Evolutionary conservation across 2,329 filamentous ascomycete genomes (phyloP).

Genomic region (Aspergillus novofumigatus): DNA sequence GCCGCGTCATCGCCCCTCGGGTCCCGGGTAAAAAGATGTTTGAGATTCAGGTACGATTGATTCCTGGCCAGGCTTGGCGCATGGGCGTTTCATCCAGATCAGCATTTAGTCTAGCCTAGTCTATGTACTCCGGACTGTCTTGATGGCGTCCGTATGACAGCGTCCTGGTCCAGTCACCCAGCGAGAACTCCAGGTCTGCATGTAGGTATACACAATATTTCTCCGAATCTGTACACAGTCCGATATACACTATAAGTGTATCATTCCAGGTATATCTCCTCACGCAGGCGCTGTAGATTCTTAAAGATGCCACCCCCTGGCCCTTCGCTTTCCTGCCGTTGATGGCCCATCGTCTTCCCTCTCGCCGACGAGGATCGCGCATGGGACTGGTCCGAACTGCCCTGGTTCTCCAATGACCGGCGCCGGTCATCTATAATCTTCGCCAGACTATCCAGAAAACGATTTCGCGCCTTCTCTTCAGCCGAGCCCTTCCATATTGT

Average conservation of each 20-base stretch:
- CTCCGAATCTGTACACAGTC: neutral
- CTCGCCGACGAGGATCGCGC: neutral
- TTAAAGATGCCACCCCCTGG: conserved; percentile 49
- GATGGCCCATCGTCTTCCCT: conserved; percentile 11
- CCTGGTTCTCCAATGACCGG: conserved; percentile 42
- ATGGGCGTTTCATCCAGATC: neutral
- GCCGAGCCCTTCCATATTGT: conserved; percentile 93
- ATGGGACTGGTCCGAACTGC: conserved; percentile 27
- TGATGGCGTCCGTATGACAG: neutral
- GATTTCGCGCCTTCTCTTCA: conserved; percentile 79
- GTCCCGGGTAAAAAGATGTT: neutral
- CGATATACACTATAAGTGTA: neutral
- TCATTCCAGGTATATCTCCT: conserved; percentile 51
- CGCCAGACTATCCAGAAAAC: conserved; percentile 76
- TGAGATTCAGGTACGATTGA: neutral
- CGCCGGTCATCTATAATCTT: conserved; percentile 75
- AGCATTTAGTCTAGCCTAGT: neutral
- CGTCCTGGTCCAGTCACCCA: neutral
- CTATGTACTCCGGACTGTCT: neutral
- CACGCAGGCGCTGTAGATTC: conserved; percentile 50
- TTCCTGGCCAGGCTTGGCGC: neutral
- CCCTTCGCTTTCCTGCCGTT: conserved; percentile 31
- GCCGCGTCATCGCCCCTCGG: neutral
- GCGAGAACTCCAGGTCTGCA: neutral
- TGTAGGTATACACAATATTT: neutral